Conservation (phyloP, 1,284 basidiomycete genomes). For the Sporisorium exsertum region DNA sequence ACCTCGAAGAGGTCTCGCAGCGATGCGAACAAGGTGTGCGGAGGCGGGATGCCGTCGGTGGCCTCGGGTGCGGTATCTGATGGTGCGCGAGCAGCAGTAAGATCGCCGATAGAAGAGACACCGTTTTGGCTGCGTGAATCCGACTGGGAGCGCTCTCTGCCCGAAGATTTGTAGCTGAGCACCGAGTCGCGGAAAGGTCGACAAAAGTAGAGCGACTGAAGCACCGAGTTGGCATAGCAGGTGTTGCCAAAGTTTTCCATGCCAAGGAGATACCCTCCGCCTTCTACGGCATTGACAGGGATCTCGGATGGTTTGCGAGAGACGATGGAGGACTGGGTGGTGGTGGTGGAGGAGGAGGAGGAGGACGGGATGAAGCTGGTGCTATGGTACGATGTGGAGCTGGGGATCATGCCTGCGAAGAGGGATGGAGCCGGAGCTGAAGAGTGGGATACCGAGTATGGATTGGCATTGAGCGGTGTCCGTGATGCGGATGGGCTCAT, state of each 20-base stretch:
- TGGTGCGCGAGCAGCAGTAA: constrained; percentile 9
- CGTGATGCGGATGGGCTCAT: constrained; percentile 19
- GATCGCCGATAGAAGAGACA: constrained; percentile 11
- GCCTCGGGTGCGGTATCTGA: constrained; percentile 18
- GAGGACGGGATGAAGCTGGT: constrained; percentile 48
- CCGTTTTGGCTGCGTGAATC: constrained; percentile 16
- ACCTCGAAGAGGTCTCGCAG: constrained; percentile 52
- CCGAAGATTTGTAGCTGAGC: constrained; percentile 54
- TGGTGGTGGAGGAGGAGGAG: constrained; percentile 24
- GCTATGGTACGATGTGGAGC: constrained; percentile 33
- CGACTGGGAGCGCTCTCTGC: constrained; percentile 21
- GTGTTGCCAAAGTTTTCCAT: constrained; percentile 67
- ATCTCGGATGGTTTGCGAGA: constrained; percentile 35
- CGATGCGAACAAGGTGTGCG: constrained; percentile 49
- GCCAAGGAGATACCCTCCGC: constrained; percentile 55
- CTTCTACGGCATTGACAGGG: constrained; percentile 38
- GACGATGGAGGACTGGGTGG: constrained; percentile 31
- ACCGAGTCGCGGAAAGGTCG: constrained; percentile 83
- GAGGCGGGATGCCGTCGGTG: constrained; percentile 34
- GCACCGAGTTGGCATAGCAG: constrained; percentile 92
- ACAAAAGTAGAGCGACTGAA: constrained; percentile 93
- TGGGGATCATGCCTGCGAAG: constrained; percentile 34
- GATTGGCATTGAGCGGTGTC: constrained; percentile 34
- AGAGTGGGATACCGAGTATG: constrained; percentile 19
- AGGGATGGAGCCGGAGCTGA: constrained; percentile 15